These are phyloP conservation scores for Paramecium primaurelia DNA, from an alignment of 73 alveolate genomes.

Conservation along the genomic window DNA sequence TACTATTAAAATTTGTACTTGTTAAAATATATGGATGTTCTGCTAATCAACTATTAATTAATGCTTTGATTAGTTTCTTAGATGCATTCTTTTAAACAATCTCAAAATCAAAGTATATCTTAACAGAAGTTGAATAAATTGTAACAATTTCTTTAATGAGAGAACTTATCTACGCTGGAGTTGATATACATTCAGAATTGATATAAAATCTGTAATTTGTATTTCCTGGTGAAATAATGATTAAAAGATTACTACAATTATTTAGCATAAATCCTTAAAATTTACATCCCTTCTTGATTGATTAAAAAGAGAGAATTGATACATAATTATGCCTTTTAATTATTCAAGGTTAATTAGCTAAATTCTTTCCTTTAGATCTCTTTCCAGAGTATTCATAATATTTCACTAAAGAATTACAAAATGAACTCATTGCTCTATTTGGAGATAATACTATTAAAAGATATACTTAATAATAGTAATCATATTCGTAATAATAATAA, in stretches of 20 bases:
- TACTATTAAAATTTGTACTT: background rate
- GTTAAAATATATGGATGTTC: slow-evolving; percentile 12
- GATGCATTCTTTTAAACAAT: background rate
- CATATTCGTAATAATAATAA: background rate
- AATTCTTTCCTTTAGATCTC: background rate
- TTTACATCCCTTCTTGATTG: background rate
- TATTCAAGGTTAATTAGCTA: background rate
- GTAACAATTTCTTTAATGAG: background rate
- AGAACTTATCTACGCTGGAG: background rate
- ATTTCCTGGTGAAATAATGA: background rate
- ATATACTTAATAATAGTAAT: background rate
- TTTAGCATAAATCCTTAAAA: background rate
- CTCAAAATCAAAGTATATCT: background rate
- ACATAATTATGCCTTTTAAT: background rate
- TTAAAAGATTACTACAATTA: background rate
- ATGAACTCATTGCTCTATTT: background rate
- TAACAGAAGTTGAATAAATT: slow-evolving; percentile 13
- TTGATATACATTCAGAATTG: background rate
- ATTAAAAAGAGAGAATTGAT: background rate
- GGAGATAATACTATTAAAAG: background rate
- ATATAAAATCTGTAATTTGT: background rate
- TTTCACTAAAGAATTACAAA: background rate
- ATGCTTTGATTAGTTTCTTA: background rate
- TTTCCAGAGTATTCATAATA: background rate
- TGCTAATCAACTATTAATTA: background rate